Conservation (phyloP, 2,329 filamentous ascomycete genomes). For the Penicillium palitans region DNA sequence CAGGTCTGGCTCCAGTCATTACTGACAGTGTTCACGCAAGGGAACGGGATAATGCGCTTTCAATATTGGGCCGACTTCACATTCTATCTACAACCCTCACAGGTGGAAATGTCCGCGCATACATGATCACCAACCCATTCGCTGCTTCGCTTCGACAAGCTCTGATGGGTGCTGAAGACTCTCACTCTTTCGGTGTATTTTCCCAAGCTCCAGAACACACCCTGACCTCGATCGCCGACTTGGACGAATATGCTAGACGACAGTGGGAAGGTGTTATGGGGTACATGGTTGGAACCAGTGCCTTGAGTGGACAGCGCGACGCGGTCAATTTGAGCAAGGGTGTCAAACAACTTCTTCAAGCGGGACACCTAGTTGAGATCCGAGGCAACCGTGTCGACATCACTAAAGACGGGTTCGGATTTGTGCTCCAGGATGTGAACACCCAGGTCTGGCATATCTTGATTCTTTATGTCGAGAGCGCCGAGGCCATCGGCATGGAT, state of each 20-base stretch:
- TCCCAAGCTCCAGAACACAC: conserved; percentile 64
- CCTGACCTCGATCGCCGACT: conserved; percentile 66
- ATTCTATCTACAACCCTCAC: conserved; percentile 69
- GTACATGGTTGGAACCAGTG: conserved; percentile 72
- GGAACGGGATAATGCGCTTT: conserved; percentile 80
- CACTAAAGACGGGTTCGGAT: conserved; percentile 90
- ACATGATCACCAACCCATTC: conserved; percentile 79
- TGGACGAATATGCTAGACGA: conserved; percentile 80
- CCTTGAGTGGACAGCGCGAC: conserved; percentile 50
- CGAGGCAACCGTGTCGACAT: conserved; percentile 64
- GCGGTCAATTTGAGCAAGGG: conserved; percentile 63
- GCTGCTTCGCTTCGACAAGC: conserved; percentile 79
- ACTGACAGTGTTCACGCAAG: conserved; percentile 41
- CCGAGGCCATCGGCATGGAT: conserved; percentile 73
- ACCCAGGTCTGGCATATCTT: conserved; percentile 96
- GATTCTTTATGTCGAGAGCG: conserved; percentile 87
- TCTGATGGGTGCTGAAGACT: conserved; percentile 80
- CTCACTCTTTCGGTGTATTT: conserved; percentile 88
- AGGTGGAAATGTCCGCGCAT: conserved; percentile 64
- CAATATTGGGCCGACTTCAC: conserved; percentile 79
- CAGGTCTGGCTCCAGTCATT: background rate
- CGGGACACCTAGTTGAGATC: conserved; percentile 75
- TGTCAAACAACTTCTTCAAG: conserved; percentile 80
- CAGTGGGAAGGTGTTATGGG: conserved; percentile 97
- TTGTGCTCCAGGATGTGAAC: conserved; percentile 91